Base-by-base conservation (phyloP, 345 rosid species). In the Geranium brycei region DNA sequence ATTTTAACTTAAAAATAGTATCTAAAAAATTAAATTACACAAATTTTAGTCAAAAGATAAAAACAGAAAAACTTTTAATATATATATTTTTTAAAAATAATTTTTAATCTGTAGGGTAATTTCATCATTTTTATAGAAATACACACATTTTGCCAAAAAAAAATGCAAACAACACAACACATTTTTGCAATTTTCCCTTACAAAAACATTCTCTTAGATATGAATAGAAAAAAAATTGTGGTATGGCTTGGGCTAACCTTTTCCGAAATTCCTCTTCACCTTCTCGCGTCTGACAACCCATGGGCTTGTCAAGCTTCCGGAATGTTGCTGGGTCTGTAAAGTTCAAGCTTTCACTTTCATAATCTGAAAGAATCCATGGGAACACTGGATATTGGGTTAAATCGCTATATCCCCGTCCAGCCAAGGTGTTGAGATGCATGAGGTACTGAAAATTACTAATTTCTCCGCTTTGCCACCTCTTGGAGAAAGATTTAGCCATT, bases 401-500 rank as follows among this genome's bases (percentile, higher is more conserved):
- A 76, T 95, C 99, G 83, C 95, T 91, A 76, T 95, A 95, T 77
- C 99, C 97, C 56, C 99, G 95, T 63, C 99, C 99, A 19, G 97
- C 99, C 76, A 95, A 76, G 60, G 99, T 95, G 76, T 95, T 95
- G 68, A 95, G 95, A 83, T 95, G 97, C 97, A 95, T 95, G 67
- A 95, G 88, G 81, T 95, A 95, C 73, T 95, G 97, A 72, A 95
- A 95, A 77, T 95, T 95, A 85, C 96, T 95, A 60, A 91, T 95
- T 80, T 95, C 99, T 77, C 99, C 99, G 77, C 83, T 95, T 76
- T 95, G 97, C 99, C 99, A 95, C 73, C 99, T 87, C 77, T 87
- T 95, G 12, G 99, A 95, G 75, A 95, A 95, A 66, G 99, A 95
- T 75, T 88, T 95, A 47, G 99, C 97, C 86, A 79, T 84, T 71